A percentile compares a stretch with the other conserved stretches of the same genome.
These are phyloP conservation scores for Didymella exigua DNA, from an alignment of 2,329 filamentous ascomycete genomes.

Conservation along the genomic window DNA sequence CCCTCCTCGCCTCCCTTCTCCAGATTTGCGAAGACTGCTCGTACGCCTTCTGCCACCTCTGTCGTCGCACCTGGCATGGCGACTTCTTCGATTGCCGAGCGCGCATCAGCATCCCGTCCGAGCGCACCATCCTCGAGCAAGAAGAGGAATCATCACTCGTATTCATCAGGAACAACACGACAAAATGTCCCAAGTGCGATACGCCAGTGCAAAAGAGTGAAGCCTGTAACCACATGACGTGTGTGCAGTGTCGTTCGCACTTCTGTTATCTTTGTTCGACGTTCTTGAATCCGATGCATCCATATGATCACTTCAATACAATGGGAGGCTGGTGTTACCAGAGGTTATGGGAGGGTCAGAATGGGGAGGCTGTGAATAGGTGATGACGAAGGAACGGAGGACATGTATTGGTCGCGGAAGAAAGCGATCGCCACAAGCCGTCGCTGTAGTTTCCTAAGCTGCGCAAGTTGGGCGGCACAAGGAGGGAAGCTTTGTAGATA, in stretches of 20 bases:
- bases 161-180: neutral
- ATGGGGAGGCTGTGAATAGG: neutral
- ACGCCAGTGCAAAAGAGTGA: neutral
- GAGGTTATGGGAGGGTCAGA: neutral
- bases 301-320: neutral
- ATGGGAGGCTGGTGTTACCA: neutral
- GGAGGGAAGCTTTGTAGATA: neutral
- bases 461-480: neutral
- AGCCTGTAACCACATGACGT: conserved; percentile 3
- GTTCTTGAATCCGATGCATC: neutral
- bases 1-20: neutral
- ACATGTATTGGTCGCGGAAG: neutral
- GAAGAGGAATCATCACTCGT: conserved; percentile 1
- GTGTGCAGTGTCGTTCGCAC: neutral
- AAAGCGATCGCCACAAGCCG: neutral
- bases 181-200: neutral
- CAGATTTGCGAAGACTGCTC: conserved; percentile 6
- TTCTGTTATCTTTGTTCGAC: conserved; percentile 7
- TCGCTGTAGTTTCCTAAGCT: neutral
- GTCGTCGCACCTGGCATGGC: conserved; percentile 3
- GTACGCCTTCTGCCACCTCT: conserved; percentile 3
- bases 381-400: neutral
- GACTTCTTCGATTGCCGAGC: conserved; percentile 6
- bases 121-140: neutral
- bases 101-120: neutral